These are phyloP conservation scores for Aspergillus fischeri DNA, from an alignment of 2,329 filamentous ascomycete genomes.

Conservation along the genomic window DNA sequence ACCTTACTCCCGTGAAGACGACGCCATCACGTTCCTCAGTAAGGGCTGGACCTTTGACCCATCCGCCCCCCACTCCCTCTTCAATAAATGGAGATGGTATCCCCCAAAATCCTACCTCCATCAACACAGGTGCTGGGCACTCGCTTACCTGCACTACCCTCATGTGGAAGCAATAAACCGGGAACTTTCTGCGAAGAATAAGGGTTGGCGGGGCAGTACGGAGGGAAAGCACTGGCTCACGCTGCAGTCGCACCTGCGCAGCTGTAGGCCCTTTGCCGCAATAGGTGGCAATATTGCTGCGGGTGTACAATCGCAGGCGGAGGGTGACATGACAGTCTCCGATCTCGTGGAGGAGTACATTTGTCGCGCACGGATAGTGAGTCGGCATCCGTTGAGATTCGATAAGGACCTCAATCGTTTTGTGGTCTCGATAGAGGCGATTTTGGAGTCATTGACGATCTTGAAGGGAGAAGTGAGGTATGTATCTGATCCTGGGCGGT, in stretches of 20 bases:
- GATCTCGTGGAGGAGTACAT: slow-evolving; percentile 7
- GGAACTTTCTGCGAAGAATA: slow-evolving; percentile 3
- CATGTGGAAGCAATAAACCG: slow-evolving; percentile 5
- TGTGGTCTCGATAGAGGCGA: too few relatives aligned
- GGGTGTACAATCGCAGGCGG: background rate
- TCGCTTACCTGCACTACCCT: slow-evolving; percentile 9
- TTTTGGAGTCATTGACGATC: too few relatives aligned
- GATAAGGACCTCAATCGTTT: too few relatives aligned
- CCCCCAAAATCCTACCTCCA: slow-evolving; percentile 13
- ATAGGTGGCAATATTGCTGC: background rate
- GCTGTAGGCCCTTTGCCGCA: background rate
- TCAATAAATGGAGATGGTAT: slow-evolving; percentile 10
- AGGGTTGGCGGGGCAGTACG: background rate
- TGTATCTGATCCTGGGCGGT: too few relatives aligned
- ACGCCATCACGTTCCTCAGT: background rate
- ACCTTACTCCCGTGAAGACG: background rate
- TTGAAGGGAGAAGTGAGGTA: too few relatives aligned
- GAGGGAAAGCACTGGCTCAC: slow-evolving; percentile 10
- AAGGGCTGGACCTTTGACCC: slow-evolving; percentile 15
- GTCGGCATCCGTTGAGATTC: too few relatives aligned
- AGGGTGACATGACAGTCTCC: slow-evolving; percentile 1
- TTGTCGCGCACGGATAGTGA: too few relatives aligned
- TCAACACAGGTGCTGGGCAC: slow-evolving; percentile 9
- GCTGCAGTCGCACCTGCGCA: background rate
- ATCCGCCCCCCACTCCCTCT: background rate